A percentile compares a stretch with the other conserved stretches of the same genome.
These are phyloP conservation scores for Sugiyamaella xylanicola DNA, from an alignment of 1,139 yeast genomes.

Conservation along the genomic window DNA sequence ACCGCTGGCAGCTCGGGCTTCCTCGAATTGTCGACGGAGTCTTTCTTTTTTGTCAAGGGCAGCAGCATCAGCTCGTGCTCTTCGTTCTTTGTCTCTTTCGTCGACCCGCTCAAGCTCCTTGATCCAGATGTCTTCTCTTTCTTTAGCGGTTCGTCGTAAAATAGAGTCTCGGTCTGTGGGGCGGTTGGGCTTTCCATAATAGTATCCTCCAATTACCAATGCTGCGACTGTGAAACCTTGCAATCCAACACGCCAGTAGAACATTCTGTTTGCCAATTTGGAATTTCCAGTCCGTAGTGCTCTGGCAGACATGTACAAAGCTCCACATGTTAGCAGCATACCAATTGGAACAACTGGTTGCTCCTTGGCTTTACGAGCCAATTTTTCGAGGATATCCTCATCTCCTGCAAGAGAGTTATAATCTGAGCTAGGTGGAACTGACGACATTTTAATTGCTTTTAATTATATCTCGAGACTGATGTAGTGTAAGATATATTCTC, in stretches of 20 bases:
- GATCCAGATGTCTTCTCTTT: slow-evolving; percentile 85
- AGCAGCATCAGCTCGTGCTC: slow-evolving; percentile 32
- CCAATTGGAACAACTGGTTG: slow-evolving; percentile 68
- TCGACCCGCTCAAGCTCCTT: slow-evolving; percentile 90
- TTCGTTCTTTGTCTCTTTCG: slow-evolving; percentile 56
- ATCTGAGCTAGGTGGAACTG: slow-evolving; percentile 10
- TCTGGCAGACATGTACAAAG: slow-evolving; percentile 75
- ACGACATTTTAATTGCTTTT: too few species aligned
- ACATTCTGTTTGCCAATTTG: slow-evolving; percentile 77
- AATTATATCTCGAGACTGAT: too few species aligned
- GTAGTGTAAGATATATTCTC: too few species aligned
- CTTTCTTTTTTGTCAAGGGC: slow-evolving; percentile 24
- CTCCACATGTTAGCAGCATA: slow-evolving; percentile 73
- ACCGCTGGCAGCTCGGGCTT: slow-evolving; percentile 20
- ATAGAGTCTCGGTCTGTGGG: slow-evolving; percentile 57
- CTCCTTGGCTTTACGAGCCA: slow-evolving; percentile 40
- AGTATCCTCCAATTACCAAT: slow-evolving; percentile 73
- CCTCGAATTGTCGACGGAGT: slow-evolving; percentile 21
- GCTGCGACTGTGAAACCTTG: slow-evolving; percentile 85
- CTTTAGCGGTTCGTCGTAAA: slow-evolving; percentile 74
- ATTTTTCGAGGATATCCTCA: slow-evolving; percentile 34
- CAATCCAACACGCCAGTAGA: slow-evolving; percentile 84
- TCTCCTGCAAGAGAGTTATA: slow-evolving; percentile 19
- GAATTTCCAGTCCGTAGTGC: slow-evolving; percentile 75
- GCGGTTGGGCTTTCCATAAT: slow-evolving; percentile 64